Base-by-base conservation (phyloP, 1,284 basidiomycete species). In the Pulveroboletus sp. region DNA sequence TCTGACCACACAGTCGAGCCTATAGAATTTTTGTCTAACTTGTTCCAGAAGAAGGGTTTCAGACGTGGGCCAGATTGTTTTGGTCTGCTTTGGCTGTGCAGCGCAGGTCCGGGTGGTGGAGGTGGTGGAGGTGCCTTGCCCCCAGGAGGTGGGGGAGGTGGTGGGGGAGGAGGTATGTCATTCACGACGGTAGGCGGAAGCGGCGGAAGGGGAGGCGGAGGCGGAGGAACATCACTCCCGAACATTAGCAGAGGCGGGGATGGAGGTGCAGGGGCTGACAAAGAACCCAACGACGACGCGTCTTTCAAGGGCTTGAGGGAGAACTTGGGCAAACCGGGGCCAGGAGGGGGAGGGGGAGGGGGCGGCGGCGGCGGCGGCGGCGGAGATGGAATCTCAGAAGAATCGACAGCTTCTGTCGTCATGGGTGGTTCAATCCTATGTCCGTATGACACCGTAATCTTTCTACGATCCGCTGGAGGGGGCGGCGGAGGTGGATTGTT, bases 21-120 rank as follows among this genome's bases (percentile, higher is more conserved):
- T 5, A 81, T 68, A 11, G 71, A 67, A 20, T 78, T 68, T 8
- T 72, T 72, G 9, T 80, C 74, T 10, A 94, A 61, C 66, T 96
- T 96, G 62, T 86, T 90, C 94, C 94, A 96, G 72, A 94, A 94
- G 74, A 96, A 92, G 0, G 93, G 90, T 72, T 89, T 91, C 51
- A 94, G 73, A 57, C 86, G 18, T 83, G 84, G 36, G 69, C 76
- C 40, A 62, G 66, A 28, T 65, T 63, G 57, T 72, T 70, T 74
- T 39, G 63, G 57, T 56, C 72, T 72, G 46, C 64, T 56, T 49
- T 64, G 66, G 52, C 68, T 64, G 59, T 68, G 71, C 65, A 75
- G 75, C 12, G 74, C 68, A 8, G 73, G 65, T 5, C 53, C 61
- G 18, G 49, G 55, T 5, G 48, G 49, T 31, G 62, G 55, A 8